Base-by-base conservation (phyloP, 306 rosid genomes). In the Herpetospermum pedunculosum region DNA sequence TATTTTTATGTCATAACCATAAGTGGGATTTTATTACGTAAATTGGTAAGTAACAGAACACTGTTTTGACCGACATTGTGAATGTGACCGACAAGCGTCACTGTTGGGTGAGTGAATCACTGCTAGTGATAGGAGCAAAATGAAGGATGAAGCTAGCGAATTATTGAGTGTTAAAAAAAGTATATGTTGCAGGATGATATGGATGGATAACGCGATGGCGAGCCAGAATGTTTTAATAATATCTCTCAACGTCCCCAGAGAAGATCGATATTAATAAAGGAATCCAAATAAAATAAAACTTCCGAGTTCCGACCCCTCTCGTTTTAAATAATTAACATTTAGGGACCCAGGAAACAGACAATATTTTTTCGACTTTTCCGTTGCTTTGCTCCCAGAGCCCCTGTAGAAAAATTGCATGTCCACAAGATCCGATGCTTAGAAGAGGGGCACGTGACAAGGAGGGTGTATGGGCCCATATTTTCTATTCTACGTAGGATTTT, bases 61-160 rank as follows among this genome's bases (percentile, higher is more conserved):
- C 52, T 40, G 72, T 23, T 67, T 67, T 23, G 21, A 67, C 72
- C 52, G 72, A 67, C 72, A 67, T 23, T 67, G 52, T 41, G 70
- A 38, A 21, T 21, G 50, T 65, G 40, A 69, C 73, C 73, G 53
- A 41, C 37, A 68, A 68, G 53, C 13, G 53, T 23, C 53, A 41
- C 54, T 43, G 54, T 15, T 14, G 54, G 25, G 73, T 26, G 73
- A 69, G 2, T 7, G 55, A 69, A 69, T 14, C 38, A 69, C 19
- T 21, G 32, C 19, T 19, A 11, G n/a, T n/a, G n/a, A n/a, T 3
- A 13, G 0, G 18, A 37, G 32, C 71, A 38, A 40, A 40, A 38
- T 21, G 72, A 38, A 28, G 57, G 54, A 70, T 46, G 5, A 4
- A 5, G 3, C 14, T 46, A 6, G 16, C 26, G 4, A 70, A 70